Percentiles rank a stretch among this genome's conserved stretches.
These are phyloP conservation scores for Colletotrichum karsti DNA, from an alignment of 2,329 filamentous ascomycete species.

Conservation along the genomic window DNA sequence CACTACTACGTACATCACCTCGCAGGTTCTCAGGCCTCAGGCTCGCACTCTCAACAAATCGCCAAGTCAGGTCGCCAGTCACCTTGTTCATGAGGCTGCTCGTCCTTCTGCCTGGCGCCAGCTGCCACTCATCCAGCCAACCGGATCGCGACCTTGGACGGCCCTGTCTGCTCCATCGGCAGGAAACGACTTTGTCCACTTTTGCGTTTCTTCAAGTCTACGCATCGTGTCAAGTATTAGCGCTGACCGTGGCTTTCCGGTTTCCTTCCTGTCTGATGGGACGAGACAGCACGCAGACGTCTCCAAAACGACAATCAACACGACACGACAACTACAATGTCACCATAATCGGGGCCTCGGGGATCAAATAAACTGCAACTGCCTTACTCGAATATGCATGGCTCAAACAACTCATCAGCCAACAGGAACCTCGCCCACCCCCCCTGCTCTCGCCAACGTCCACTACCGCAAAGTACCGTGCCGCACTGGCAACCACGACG, in stretches of 20 bases:
- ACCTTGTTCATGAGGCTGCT: constrained; percentile 6
- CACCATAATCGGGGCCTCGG: constrained; percentile 14
- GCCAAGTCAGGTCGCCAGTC: background rate
- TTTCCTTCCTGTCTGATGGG: background rate
- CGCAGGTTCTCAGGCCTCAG: background rate
- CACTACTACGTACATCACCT: background rate
- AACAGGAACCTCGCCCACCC: constrained; percentile 12
- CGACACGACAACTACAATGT: background rate
- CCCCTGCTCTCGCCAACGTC: background rate
- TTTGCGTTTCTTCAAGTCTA: constrained; percentile 13
- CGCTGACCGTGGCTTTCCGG: constrained; percentile 6
- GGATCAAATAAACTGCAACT: constrained; percentile 8
- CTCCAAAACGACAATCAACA: background rate
- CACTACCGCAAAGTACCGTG: constrained; percentile 14
- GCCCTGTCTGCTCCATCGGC: background rate
- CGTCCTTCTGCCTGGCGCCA: constrained; percentile 15
- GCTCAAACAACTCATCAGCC: constrained; percentile 18
- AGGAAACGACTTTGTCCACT: constrained; percentile 15
- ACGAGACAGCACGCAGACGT: background rate
- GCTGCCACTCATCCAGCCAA: constrained; percentile 11
- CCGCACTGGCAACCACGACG: constrained; percentile 7
- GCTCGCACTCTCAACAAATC: background rate
- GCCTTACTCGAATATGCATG: constrained; percentile 19
- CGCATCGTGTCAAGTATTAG: background rate
- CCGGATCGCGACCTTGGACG: constrained; percentile 15